phyloP scores from a whole-genome alignment of 2,329 filamentous ascomycete species.

The Purpureocillium lavendulum region DNA sequence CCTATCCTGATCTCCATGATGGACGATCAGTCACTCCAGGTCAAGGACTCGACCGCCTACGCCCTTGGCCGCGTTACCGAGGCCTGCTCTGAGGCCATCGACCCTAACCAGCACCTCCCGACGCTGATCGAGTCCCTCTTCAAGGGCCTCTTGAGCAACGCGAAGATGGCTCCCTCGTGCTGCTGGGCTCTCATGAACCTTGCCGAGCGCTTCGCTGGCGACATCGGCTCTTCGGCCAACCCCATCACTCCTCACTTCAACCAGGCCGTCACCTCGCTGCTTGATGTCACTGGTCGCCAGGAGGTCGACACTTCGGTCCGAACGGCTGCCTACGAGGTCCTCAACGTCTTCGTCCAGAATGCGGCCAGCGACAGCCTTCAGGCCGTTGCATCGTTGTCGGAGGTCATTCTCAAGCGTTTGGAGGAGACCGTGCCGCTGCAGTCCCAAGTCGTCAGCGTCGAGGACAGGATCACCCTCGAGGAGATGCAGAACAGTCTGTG shows the following conservation, averaged over 20 bases:
- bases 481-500: conserved; percentile 96
- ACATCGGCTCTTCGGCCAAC: conserved; percentile 69
- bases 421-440: conserved; percentile 87
- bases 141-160: conserved; percentile 77
- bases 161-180: conserved; percentile 96
- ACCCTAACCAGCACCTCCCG: conserved; percentile 73
- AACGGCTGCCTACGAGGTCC: conserved; percentile 93
- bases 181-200: conserved; percentile 99
- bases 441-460: conserved; percentile 88
- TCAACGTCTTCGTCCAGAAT: conserved; percentile 90
- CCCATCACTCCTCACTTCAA: conserved; percentile 88
- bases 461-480: conserved; percentile 91
- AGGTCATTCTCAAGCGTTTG: conserved; percentile 82
- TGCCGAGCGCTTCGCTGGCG: conserved; percentile 88
- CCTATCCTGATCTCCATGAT: conserved; percentile 86
- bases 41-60: conserved; percentile 93
- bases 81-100: conserved; percentile 83
- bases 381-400: conserved; percentile 73
- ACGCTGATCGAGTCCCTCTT: conserved; percentile 84
- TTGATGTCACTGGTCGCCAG: conserved; percentile 74
- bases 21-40: conserved; percentile 81
- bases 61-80: conserved; percentile 94
- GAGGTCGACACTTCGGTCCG: conserved; percentile 84
- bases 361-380: conserved; percentile 77
- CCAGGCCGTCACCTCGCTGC: conserved; percentile 76